Evolutionary conservation across 208 protist species (phyloP), one percentile per base, ranked within the genome.

Genomic region (Herpetomonas tarakana): DNA sequence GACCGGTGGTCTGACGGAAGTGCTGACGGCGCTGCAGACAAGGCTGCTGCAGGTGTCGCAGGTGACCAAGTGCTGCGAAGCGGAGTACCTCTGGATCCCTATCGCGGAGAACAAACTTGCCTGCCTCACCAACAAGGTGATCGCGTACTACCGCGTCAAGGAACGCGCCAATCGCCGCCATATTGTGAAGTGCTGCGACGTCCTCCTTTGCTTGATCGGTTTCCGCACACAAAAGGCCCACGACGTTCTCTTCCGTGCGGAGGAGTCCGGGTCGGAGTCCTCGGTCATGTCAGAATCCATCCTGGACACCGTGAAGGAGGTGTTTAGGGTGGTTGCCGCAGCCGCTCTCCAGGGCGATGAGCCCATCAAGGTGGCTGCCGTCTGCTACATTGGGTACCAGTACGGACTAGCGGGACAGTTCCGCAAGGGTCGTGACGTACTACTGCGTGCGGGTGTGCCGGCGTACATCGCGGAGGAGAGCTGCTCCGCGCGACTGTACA

Each of bases 371-470:
- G 71, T 66, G 57, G 52, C 52, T 52, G 78, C 76, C 26, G 58
- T 84, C 2, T 83, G 82, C 65, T 74, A 85, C 63, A 51, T 85
- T 18, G 85, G 78, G 24, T 95, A 91, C 69, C 88, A 95, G 71
- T 73, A 81, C 61, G 88, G 69, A n/a, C 72, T 92, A 22, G 26
- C 68, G 21, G 85, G 88, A 59, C 60, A 76, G 30, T 95, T 88
- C 64, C 76, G 77, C 29, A 78, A 91, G 54, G 88, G 78, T 28
- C 68, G 81, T 14, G 88, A 95, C 58, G 60, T 85, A 28, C 58
- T 95, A 28, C 74, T 88, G 60, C 85, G 88, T 35, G 81, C 83
- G 25, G 74, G 70, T 31, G 59, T 81, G 30, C 60, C 62, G 1
- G 76, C 74, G 46, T 70, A 57, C 52, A 51, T 86, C 62, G 52